Percentiles rank a stretch among this genome's conserved stretches.
Conservation (phyloP, 1,139 yeast species). For the Arxiozyma slooffiae region DNA sequence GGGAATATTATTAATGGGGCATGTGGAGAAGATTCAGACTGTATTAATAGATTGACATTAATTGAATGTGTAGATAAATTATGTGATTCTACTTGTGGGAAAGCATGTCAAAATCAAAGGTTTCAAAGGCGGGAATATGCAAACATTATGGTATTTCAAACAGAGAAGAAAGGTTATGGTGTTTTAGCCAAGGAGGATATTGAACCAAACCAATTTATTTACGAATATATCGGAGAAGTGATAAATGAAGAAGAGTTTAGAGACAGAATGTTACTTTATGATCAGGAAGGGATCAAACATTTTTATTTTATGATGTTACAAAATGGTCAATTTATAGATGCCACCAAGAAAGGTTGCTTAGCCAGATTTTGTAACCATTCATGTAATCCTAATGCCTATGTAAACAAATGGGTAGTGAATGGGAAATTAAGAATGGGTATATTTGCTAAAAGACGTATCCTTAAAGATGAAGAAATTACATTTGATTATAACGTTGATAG, state of each 20-base stretch:
- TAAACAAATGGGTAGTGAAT: constrained; percentile 95
- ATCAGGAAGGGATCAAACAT: constrained; percentile 61
- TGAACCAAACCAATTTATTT: constrained; percentile 58
- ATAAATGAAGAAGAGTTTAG: constrained; percentile 68
- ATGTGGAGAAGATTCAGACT: constrained; percentile 78
- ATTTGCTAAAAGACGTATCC: constrained; percentile 67
- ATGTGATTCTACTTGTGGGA: constrained; percentile 57
- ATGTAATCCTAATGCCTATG: constrained; percentile 87
- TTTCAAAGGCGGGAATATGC: constrained; percentile 73
- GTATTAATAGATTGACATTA: constrained; percentile 84
- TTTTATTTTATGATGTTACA: constrained; percentile 97
- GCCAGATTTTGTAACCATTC: constrained; percentile 93
- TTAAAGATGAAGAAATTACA: constrained; percentile 82
- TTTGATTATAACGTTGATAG: constrained; percentile 95
- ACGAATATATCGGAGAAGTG: constrained; percentile 92
- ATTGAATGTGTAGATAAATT: constrained; percentile 80
- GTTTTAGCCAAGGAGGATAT: constrained; percentile 58
- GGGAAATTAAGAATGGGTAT: constrained; percentile 89
- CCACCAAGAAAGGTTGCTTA: constrained; percentile 76
- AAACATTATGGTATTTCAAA: constrained; percentile 61
- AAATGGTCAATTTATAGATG: constrained; percentile 87
- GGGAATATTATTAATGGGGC: constrained; percentile 44
- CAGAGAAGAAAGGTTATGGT: constrained; percentile 84
- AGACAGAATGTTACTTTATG: constrained; percentile 65
- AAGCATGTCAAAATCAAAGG: constrained; percentile 74